Conservation (phyloP, 2,329 filamentous ascomycete genomes). For the Cladobotryum protrusum region DNA sequence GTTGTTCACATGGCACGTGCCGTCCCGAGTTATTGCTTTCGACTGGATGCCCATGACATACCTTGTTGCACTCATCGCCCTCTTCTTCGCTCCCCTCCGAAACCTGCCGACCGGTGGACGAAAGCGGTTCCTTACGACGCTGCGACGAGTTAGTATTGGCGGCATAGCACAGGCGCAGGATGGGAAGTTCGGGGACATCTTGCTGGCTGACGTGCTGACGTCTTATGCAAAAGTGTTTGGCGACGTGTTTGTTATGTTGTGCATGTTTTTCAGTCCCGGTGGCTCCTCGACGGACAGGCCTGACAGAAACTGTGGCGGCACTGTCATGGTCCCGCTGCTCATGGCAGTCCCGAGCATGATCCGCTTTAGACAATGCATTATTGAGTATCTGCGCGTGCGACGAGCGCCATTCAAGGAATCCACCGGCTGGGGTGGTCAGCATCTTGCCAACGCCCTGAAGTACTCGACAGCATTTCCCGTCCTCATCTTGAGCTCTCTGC, state of each 20-base stretch:
- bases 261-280: slow-evolving; percentile 76
- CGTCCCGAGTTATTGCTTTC: slow-evolving; percentile 65
- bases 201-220: slow-evolving; percentile 89
- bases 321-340: slow-evolving; percentile 73
- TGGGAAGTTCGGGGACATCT: slow-evolving; percentile 89
- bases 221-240: slow-evolving; percentile 90
- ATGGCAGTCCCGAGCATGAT: slow-evolving; percentile 79
- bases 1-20: slow-evolving; percentile 65
- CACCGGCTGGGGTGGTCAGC: slow-evolving; percentile 72
- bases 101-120: slow-evolving; percentile 64
- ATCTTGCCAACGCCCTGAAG: slow-evolving; percentile 89
- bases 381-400: slow-evolving; percentile 71
- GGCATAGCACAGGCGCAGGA: slow-evolving; percentile 80
- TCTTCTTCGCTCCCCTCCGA: slow-evolving; percentile 68
- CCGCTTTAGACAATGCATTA: slow-evolving; percentile 85
- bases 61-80: slow-evolving; percentile 62
- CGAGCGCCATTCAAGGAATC: slow-evolving; percentile 49
- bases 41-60: slow-evolving; percentile 84
- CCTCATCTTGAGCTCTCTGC: slow-evolving; percentile 70
- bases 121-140: slow-evolving; percentile 64
- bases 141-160: slow-evolving; percentile 75
- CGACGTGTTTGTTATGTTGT: slow-evolving; percentile 80
- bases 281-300: slow-evolving; percentile 73
- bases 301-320: slow-evolving; percentile 74
- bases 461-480: slow-evolving; percentile 94